Evolutionary conservation across 257 asterid species (phyloP).

Genomic region (Jacaranda mimosifolia): DNA sequence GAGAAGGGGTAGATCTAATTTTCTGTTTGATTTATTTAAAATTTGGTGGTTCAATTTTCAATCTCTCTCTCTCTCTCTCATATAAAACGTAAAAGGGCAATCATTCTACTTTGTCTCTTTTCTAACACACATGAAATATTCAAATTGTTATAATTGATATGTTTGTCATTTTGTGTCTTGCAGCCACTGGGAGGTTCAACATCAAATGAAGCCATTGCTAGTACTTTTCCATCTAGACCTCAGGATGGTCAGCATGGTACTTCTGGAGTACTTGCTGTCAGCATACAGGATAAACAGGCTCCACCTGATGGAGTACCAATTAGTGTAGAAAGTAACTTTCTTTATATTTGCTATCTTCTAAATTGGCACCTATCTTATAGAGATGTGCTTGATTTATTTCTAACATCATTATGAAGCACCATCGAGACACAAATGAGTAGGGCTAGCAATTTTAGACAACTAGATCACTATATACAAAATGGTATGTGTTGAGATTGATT

Average conservation of each 20-base stretch:
- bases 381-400: constrained; percentile 14
- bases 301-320: constrained; percentile 46
- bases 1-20: constrained; percentile 64
- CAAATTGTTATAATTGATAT: constrained; percentile 14
- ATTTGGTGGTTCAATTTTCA: constrained; percentile 31
- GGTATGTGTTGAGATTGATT: constrained; percentile 18
- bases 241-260: constrained; percentile 53
- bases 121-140: background rate
- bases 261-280: constrained; percentile 41
- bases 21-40: constrained; percentile 18
- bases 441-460: constrained; percentile 16
- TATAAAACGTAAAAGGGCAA: constrained; percentile 29
- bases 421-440: background rate
- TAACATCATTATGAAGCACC: background rate
- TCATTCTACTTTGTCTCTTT: constrained; percentile 27
- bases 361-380: constrained; percentile 6
- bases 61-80: constrained; percentile 7
- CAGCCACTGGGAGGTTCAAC: constrained; percentile 56
- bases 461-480: background rate
- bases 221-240: constrained; percentile 81
- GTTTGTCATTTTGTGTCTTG: constrained; percentile 32
- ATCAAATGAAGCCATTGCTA: constrained; percentile 61
- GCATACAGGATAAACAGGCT: constrained; percentile 41
- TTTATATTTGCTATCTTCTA: constrained; percentile 21
- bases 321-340: constrained; percentile 62